phyloP scores from a whole-genome alignment of 2,329 filamentous ascomycete species.

The Akanthomyces uredinophilus region DNA sequence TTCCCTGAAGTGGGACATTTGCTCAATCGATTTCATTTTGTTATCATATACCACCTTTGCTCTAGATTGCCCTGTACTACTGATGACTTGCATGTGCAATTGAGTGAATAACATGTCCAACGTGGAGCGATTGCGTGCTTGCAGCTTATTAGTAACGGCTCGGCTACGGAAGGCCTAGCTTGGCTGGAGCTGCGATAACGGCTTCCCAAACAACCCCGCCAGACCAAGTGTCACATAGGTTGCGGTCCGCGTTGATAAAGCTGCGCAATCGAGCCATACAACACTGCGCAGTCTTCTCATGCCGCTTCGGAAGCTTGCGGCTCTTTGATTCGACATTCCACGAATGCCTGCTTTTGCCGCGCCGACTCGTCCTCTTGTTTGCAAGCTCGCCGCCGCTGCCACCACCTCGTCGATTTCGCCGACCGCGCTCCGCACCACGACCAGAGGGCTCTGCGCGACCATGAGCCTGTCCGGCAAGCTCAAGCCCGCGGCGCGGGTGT shows the following conservation, averaged over 20 bases:
- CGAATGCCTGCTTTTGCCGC: constrained; percentile 6
- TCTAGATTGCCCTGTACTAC: background rate
- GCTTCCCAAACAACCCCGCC: constrained; percentile 3
- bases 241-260: background rate
- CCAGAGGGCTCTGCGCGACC: constrained; percentile 23
- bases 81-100: no score
- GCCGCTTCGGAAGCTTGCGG: background rate
- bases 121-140: constrained; percentile 7
- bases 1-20: background rate
- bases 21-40: background rate
- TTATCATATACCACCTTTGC: background rate
- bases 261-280: background rate
- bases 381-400: background rate
- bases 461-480: constrained; percentile 43
- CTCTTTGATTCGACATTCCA: no score
- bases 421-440: constrained; percentile 5
- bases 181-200: constrained; percentile 8
- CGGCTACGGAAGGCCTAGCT: constrained; percentile 1
- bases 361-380: background rate
- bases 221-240: background rate
- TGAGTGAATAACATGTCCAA: background rate
- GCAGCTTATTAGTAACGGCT: background rate
- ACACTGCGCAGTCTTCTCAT: background rate
- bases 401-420: background rate
- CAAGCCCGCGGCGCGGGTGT: constrained; percentile 46